Conservation (phyloP, 495 filamentous ascomycete genomes). For the Amorphotheca resinae region DNA sequence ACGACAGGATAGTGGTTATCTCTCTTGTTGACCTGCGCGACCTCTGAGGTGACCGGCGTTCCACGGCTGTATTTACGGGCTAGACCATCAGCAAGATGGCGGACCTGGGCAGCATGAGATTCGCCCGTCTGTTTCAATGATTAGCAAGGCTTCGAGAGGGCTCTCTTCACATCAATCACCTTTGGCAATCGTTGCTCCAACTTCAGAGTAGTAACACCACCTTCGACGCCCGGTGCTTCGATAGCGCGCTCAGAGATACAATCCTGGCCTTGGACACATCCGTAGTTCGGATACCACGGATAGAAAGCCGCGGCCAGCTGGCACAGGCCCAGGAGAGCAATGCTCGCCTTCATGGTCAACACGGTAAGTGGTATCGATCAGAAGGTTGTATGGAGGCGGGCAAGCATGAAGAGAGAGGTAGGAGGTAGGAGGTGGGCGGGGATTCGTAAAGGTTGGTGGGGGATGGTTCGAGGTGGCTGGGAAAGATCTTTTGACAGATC, state of each 20-base stretch:
- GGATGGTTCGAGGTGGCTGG: neutral
- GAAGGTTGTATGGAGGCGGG: neutral
- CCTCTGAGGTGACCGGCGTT: slow-evolving; percentile 1
- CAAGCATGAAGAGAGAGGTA: neutral
- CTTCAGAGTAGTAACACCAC: slow-evolving; percentile 6
- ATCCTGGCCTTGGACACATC: neutral
- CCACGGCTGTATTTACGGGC: slow-evolving; percentile 15
- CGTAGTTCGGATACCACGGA: slow-evolving; percentile 18
- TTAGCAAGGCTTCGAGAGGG: slow-evolving; percentile 4
- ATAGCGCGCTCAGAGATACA: neutral
- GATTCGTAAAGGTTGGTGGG: neutral
- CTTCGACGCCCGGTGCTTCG: neutral
- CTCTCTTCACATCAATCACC: too few species aligned
- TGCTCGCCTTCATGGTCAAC: neutral
- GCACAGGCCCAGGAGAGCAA: neutral
- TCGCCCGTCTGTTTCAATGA: neutral
- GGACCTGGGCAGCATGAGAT: slow-evolving; percentile 9
- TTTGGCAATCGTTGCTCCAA: slow-evolving; percentile 12
- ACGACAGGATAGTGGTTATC: slow-evolving; percentile 45
- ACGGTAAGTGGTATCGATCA: neutral
- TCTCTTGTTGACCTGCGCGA: slow-evolving; percentile 21
- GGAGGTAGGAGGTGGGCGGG: too few species aligned
- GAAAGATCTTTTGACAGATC: neutral
- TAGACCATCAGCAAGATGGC: slow-evolving; percentile 7
- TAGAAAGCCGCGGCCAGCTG: slow-evolving; percentile 20